These are phyloP conservation scores for Sporothrix brasiliensis DNA, from an alignment of 2,329 filamentous ascomycete genomes.

Conservation along the genomic window DNA sequence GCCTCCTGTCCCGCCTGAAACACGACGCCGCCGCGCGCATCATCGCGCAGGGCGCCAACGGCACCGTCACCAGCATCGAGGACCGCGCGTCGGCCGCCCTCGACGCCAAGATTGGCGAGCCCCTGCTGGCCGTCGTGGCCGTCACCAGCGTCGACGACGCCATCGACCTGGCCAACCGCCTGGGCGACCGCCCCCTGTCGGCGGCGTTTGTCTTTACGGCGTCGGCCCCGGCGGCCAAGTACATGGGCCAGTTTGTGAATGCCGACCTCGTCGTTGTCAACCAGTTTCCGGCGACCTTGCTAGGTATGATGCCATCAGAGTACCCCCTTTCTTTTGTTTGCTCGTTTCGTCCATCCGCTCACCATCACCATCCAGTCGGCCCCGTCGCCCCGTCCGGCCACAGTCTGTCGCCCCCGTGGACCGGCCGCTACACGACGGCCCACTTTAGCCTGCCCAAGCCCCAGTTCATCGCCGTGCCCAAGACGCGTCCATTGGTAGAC, in stretches of 20 bases:
- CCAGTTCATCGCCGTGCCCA: background rate
- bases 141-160: constrained; percentile 10
- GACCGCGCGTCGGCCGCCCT: background rate
- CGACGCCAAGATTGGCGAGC: background rate
- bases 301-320: background rate
- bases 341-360: background rate
- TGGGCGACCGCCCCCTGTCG: background rate
- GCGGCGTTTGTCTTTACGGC: background rate
- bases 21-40: background rate
- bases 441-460: background rate
- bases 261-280: background rate
- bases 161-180: background rate
- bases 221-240: background rate
- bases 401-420: background rate
- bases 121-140: background rate
- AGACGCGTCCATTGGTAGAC: background rate
- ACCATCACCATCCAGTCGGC: background rate
- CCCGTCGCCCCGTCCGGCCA: background rate
- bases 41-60: background rate
- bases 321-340: background rate
- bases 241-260: constrained; percentile 11
- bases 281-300: background rate
- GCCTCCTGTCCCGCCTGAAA: background rate
- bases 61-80: background rate
- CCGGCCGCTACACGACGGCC: background rate